A percentile compares a stretch with the other conserved stretches of the same genome.
Evolutionary conservation across 176 grass and related monocot genomes (phyloP).

Genomic region (Oryza glaberrima): DNA sequence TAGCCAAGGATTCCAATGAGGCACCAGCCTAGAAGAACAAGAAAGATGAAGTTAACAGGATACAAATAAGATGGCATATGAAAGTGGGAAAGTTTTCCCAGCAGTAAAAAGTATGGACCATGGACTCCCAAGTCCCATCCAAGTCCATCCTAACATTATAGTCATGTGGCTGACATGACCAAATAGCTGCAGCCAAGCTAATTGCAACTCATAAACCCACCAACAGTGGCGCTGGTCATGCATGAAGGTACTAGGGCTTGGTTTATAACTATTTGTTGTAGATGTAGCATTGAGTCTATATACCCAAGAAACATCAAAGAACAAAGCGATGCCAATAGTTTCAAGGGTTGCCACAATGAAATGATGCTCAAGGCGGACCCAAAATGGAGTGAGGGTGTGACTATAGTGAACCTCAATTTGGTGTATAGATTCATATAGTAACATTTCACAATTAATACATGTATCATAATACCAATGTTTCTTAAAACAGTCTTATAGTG

Average conservation of each 20-base stretch:
- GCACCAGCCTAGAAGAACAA: slow-evolving; percentile 56
- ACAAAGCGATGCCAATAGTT: neutral
- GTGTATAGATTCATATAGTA: no score
- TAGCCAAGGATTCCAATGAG: slow-evolving; percentile 54
- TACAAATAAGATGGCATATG: neutral
- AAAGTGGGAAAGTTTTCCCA: neutral
- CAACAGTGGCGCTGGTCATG: neutral
- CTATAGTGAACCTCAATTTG: neutral
- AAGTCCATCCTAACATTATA: neutral
- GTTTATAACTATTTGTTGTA: neutral
- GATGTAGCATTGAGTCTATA: neutral
- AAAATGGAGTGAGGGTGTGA: neutral
- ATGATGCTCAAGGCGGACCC: neutral
- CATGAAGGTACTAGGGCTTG: neutral
- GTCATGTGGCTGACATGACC: neutral
- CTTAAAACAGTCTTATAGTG: neutral
- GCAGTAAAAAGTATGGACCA: slow-evolving; percentile 2
- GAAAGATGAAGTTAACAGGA: slow-evolving; percentile 19
- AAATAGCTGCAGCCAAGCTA: neutral
- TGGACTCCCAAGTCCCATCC: neutral
- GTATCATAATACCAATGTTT: neutral
- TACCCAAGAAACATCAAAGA: neutral
- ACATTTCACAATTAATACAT: no score
- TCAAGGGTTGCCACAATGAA: neutral
- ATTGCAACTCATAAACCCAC: neutral